These are phyloP conservation scores for Phytophthora tubulina DNA, from an alignment of 352 stramenopile species.

Conservation along the genomic window DNA sequence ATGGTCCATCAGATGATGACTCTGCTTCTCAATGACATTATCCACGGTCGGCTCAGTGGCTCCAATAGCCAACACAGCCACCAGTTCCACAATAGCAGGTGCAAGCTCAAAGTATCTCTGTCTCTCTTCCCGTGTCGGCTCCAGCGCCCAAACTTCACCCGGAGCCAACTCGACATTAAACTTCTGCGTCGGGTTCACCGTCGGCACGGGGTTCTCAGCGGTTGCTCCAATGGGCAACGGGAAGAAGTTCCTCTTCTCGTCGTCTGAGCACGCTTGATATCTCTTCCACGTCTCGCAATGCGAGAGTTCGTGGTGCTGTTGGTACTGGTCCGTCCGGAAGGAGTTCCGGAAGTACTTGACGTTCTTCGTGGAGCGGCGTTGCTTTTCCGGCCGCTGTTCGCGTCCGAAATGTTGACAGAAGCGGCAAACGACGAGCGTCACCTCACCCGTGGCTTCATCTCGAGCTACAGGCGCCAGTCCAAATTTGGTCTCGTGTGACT, in stretches of 20 bases:
- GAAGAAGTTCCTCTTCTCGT: constrained; percentile 66
- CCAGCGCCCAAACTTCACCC: constrained; percentile 39
- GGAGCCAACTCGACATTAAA: constrained; percentile 35
- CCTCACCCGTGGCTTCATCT: constrained; percentile 49
- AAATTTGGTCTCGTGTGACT: constrained; percentile 63
- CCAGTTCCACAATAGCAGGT: constrained; percentile 41
- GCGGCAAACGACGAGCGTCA: constrained; percentile 64
- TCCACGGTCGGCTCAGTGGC: constrained; percentile 29
- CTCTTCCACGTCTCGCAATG: constrained; percentile 56
- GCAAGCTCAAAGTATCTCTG: constrained; percentile 39
- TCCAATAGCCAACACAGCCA: constrained; percentile 40
- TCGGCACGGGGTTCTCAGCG: constrained; percentile 5
- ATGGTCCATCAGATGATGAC: constrained; percentile 31
- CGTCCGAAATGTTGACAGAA: constrained; percentile 78
- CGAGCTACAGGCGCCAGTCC: constrained; percentile 58
- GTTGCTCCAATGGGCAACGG: constrained; percentile 15
- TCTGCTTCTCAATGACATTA: constrained; percentile 34
- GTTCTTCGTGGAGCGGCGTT: constrained; percentile 67
- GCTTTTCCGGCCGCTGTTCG: constrained; percentile 60
- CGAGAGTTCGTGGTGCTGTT: constrained; percentile 72
- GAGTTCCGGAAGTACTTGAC: constrained; percentile 74
- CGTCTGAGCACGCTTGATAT: constrained; percentile 55
- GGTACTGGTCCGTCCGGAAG: constrained; percentile 79
- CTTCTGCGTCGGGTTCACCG: constrained; percentile 3
- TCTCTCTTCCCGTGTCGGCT: constrained; percentile 32